Percentiles rank a stretch among this genome's conserved stretches.
phyloP scores from a whole-genome alignment of 345 rosid species.

The Hibiscus mutabilis region DNA sequence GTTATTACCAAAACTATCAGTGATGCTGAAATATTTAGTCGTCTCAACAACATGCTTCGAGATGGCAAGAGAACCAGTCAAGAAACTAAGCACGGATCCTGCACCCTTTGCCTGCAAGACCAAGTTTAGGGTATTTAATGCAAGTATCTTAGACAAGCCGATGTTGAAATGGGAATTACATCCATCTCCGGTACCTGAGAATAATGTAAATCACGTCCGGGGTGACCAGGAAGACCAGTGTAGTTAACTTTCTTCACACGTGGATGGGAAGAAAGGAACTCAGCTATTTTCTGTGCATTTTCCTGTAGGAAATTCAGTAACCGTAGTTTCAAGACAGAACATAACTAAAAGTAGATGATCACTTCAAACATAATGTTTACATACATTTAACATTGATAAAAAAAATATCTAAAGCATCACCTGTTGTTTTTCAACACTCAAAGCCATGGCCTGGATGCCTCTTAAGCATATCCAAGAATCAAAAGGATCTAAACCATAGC shows the following conservation, averaged over 20 bases:
- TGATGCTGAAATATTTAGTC: constrained; percentile 84
- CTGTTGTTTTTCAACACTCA: constrained; percentile 95
- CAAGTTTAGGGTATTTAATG: not conserved
- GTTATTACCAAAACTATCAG: constrained; percentile 89
- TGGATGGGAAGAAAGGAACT: constrained; percentile 75
- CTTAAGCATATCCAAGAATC: constrained; percentile 95
- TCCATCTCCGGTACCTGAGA: constrained; percentile 56
- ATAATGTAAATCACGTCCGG: constrained; percentile 77
- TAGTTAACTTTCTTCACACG: constrained; percentile 76
- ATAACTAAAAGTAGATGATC: no score
- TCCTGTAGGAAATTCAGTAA: constrained; percentile 38
- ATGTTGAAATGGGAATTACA: not conserved
- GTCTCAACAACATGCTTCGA: constrained; percentile 85
- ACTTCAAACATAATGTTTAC: no score
- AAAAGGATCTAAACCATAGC: constrained; percentile 91
- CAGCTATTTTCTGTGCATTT: constrained; percentile 81
- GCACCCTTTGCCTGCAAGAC: constrained; percentile 83
- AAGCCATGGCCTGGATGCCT: constrained; percentile 88
- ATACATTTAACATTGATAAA: no score
- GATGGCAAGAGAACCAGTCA: constrained; percentile 77
- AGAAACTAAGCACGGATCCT: constrained; percentile 88
- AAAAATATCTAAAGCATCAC: constrained; percentile 23
- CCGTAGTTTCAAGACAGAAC: not conserved
- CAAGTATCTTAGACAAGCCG: not conserved
- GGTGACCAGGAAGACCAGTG: constrained; percentile 84